Base-by-base conservation (phyloP, 2,329 filamentous ascomycete species). In the Gaeumannomyces sp. region DNA sequence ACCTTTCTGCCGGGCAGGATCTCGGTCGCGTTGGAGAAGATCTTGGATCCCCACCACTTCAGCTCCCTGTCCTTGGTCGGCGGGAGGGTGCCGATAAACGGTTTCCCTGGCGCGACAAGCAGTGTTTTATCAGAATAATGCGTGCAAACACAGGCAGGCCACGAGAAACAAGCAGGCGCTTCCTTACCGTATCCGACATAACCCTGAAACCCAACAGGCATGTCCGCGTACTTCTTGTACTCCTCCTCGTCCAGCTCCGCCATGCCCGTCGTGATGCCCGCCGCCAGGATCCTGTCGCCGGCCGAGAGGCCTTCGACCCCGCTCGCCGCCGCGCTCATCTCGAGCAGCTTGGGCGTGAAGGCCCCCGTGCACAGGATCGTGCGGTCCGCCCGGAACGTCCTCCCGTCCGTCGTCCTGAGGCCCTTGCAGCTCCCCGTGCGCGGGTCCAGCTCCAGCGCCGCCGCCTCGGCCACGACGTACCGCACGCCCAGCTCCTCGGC, bases 41-140 rank as follows among this genome's bases (percentile, higher is more conserved):
- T 86, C 64, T 78, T 83, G 64, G 82, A 80, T 22, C 84, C 85
- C 85, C 85, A 88, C 81, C 83, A 87, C 71, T 88, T 87, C 66
- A 86, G 75, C 69, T 80, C 77, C 0, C 75, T 73, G 62, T 79
- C 76, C 28, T 74, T 76, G 2, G 82, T 86, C 0, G 82, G 84
- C 6, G 85, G 85, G 22, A 88, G 73, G 60, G 78, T 84, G 29
- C 85, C 85, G 64, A 86, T 83, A 66, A 85, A 86, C 0, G 83
- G 80, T 76, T 62, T 62, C 8, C 76, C 10, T 31, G 29, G 28
- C 11, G 38, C 38, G 38, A 45, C 38, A 22, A 45, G 4, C 45
- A 8, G 1, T 19, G 16, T 50, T 16, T 28, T 8, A 27, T 31
- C 27, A 22, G 22, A 19, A 64, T 50, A 7, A 60, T 31, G 14